Conservation (phyloP, 306 rosid species). For the Astragalus membranaceus region DNA sequence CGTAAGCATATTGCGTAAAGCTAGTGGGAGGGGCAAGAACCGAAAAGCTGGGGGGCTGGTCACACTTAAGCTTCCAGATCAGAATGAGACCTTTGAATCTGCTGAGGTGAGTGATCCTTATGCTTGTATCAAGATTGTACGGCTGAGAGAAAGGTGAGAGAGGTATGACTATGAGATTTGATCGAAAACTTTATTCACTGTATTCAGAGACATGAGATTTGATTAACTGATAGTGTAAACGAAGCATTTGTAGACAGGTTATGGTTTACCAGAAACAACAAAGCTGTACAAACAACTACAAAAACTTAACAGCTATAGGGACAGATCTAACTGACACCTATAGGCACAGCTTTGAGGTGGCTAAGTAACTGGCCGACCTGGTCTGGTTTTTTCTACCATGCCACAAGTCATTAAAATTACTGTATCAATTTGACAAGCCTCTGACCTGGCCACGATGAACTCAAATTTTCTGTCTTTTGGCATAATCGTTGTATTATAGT, state of each 20-base stretch:
- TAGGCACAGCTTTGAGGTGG: background rate
- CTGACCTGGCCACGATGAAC: background rate
- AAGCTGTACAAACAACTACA: background rate
- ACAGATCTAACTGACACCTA: background rate
- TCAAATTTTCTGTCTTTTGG: background rate
- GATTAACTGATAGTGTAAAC: background rate
- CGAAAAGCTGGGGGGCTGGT: conserved; percentile 87
- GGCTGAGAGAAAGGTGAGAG: background rate
- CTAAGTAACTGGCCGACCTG: background rate
- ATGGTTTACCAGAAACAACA: background rate
- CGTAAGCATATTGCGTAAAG: conserved; percentile 69
- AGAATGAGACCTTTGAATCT: conserved; percentile 54
- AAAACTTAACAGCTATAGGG: background rate
- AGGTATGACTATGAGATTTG: background rate
- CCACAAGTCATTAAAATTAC: background rate
- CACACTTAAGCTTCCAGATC: conserved; percentile 83
- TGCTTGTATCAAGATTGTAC: background rate
- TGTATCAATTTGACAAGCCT: background rate
- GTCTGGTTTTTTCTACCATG: background rate
- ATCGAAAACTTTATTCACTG: background rate
- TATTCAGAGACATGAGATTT: background rate
- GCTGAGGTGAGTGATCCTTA: conserved; percentile 60
- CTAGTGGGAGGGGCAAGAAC: conserved; percentile 95
- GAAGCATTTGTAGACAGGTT: background rate
- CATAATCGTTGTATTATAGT: background rate